Evolutionary conservation across 78 protist species (phyloP).

Genomic region (Protostelium mycophagum): DNA sequence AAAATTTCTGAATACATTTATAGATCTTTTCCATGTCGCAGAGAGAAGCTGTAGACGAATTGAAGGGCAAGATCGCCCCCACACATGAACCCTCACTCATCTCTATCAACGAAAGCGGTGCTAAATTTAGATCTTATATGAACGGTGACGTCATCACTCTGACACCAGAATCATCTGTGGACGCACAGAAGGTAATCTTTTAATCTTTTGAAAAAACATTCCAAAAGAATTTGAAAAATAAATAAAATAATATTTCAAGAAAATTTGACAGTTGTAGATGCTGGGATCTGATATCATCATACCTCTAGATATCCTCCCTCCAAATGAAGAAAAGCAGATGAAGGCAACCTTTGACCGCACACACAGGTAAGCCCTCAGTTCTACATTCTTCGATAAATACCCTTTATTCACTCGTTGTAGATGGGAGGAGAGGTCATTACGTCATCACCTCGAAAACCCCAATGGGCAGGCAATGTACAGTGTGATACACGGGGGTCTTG

Average conservation of each 20-base stretch:
- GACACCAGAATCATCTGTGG: slow-evolving; percentile 62
- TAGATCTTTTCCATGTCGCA: slow-evolving; percentile 6
- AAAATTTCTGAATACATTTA: too few relatives aligned
- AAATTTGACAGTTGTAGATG: not conserved
- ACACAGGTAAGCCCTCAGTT: slow-evolving; percentile 31
- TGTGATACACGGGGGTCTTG: slow-evolving; percentile 80
- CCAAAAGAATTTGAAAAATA: too few relatives aligned
- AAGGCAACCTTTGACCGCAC: slow-evolving; percentile 64
- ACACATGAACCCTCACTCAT: slow-evolving; percentile 35
- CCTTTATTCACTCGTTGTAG: not conserved
- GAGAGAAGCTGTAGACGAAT: slow-evolving; percentile 9
- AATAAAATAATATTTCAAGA: not conserved
- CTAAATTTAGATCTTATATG: slow-evolving; percentile 28
- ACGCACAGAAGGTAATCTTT: slow-evolving; percentile 53
- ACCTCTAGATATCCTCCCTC: slow-evolving; percentile 78
- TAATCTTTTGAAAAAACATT: too few relatives aligned
- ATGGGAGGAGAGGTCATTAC: slow-evolving; percentile 67
- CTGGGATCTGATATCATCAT: slow-evolving; percentile 76
- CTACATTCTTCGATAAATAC: not conserved
- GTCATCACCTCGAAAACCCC: slow-evolving; percentile 41
- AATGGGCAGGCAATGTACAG: slow-evolving; percentile 75
- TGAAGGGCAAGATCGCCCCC: slow-evolving; percentile 64
- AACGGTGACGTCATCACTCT: slow-evolving; percentile 12
- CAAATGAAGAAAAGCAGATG: slow-evolving; percentile 27
- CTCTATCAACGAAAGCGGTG: slow-evolving; percentile 57